Percentiles rank a stretch among this genome's conserved stretches.
phyloP scores from a whole-genome alignment of 192 early-diverging fungal genomes.

The Neocallimastix lanati region DNA sequence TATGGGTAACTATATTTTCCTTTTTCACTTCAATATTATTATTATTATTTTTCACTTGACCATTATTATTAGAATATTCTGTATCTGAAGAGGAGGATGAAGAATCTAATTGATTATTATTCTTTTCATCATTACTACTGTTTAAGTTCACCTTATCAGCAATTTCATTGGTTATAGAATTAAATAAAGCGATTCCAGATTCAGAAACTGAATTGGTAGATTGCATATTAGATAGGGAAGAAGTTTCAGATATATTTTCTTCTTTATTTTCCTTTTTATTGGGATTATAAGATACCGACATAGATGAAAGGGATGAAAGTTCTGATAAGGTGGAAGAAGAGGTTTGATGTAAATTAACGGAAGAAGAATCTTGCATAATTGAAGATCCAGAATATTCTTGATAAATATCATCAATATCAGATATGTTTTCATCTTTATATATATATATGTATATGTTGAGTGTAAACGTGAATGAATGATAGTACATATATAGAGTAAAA shows the following conservation, averaged over 20 bases:
- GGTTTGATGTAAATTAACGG: neutral
- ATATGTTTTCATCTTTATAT: neutral
- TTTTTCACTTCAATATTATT: neutral
- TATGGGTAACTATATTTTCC: neutral
- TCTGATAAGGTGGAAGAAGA: neutral
- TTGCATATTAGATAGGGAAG: neutral
- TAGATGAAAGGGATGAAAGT: neutral
- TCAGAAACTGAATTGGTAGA: neutral
- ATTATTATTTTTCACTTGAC: neutral
- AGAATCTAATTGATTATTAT: neutral
- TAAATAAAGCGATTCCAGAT: neutral
- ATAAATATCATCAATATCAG: neutral
- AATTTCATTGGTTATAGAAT: neutral
- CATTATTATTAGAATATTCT: neutral
- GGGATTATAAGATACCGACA: neutral
- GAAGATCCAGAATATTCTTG: neutral
- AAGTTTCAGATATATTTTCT: neutral
- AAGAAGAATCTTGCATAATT: neutral
- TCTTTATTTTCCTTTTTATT: neutral
- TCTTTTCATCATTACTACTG: neutral
- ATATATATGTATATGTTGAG: neutral
- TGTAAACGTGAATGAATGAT: too few relatives aligned
- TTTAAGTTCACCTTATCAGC: neutral
- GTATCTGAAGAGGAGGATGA: neutral
- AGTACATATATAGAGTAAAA: too few relatives aligned